Base-by-base conservation (phyloP, 805 yeast genomes). In the Myxozyma neglecta region DNA sequence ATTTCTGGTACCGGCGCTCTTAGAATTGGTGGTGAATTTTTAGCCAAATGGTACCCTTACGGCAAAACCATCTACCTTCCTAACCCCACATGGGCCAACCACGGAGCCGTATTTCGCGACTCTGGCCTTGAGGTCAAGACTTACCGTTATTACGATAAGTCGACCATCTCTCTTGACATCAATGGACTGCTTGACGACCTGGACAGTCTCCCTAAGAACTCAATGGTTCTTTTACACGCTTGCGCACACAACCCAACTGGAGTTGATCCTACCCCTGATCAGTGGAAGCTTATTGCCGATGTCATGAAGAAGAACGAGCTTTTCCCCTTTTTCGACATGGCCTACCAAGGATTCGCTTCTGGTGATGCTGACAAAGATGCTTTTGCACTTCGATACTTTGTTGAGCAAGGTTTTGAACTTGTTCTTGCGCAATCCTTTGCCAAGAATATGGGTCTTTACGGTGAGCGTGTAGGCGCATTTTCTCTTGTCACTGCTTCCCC, bases 241-340 rank as follows among this genome's bases (percentile, higher is more conserved):
- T 91, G 97, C 74, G 94, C 97, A 71, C 97, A 92, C 79, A 93
- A 92, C 80, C 98, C 98, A 58, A 93, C 97, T 18, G 98, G 97
- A 67, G 85, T 92, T 74, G 97, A 92, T 73, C 94, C 96, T 64
- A 84, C 90, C 16, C 75, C 77, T 34, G 89, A 84, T 66, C 90
- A 92, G 73, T 91, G 97, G 97, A 80, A 82, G 64, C 76, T 81
- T 73, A 89, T 93, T 44, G 79, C 89, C 70, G 84, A 86, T 53
- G 83, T 86, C 39, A 73, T 89, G 45, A 76, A 82, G 69, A 74
- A 79, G 53, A 83, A 83, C 73, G 77, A 81, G 48, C 82, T 89
- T 70, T 82, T 88, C 74, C 96, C 96, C 45, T 80, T 93, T 72
- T 84, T 92, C 64, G 98, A 92, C 78, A 85, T 88, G 85, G 97